These are phyloP conservation scores for Globisporangium okanoganense DNA, from an alignment of 352 stramenopile species.

Conservation along the genomic window DNA sequence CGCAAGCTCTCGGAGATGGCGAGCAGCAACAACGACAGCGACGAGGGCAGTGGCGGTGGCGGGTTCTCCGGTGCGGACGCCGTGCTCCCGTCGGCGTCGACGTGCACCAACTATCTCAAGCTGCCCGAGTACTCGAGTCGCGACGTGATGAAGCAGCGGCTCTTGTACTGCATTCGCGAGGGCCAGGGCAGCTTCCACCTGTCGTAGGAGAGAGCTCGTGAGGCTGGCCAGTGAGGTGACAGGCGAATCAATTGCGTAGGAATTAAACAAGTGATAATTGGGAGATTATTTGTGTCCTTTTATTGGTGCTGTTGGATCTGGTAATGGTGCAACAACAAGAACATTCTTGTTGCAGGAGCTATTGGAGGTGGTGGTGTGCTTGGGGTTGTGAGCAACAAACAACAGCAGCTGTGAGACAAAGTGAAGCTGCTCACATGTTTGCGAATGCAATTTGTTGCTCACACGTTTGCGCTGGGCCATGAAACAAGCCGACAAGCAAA, in stretches of 20 bases:
- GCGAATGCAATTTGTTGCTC: background rate
- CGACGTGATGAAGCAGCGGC: conserved; percentile 56
- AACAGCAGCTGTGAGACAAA: background rate
- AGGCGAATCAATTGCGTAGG: no score
- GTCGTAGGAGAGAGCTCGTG: conserved; percentile 28
- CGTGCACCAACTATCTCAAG: conserved; percentile 91
- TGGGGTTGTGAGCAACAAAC: background rate
- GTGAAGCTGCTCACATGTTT: background rate
- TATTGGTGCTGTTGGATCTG: background rate
- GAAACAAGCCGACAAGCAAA: background rate
- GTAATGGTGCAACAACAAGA: background rate
- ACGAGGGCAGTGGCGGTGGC: background rate
- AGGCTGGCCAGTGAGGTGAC: background rate
- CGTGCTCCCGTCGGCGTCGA: conserved; percentile 81
- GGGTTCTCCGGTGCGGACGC: conserved; percentile 28
- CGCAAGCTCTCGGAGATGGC: conserved; percentile 53
- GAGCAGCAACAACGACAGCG: conserved; percentile 15
- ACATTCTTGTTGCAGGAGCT: background rate
- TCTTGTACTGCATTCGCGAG: conserved; percentile 85
- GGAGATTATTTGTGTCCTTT: background rate
- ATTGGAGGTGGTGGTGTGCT: background rate
- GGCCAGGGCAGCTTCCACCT: conserved; percentile 83
- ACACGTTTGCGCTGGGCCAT: background rate
- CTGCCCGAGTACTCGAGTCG: conserved; percentile 87
- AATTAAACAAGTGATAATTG: background rate